These are phyloP conservation scores for Aspergillus campestris DNA, from an alignment of 495 filamentous ascomycete genomes.

Conservation along the genomic window DNA sequence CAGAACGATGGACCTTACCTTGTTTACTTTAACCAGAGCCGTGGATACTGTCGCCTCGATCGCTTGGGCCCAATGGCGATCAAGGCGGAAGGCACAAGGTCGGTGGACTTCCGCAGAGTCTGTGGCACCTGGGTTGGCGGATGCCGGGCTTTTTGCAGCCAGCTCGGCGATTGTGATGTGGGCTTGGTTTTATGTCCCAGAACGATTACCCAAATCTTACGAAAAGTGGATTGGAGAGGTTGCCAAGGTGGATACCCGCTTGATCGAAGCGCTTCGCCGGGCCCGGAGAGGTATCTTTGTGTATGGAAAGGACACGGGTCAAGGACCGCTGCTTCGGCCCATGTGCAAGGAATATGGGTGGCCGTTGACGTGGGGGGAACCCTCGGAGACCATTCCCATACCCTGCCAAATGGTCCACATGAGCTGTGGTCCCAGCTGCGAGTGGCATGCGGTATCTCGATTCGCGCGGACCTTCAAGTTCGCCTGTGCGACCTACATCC, in stretches of 20 bases:
- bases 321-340: conserved; percentile 57
- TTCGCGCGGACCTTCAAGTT: conserved; percentile 66
- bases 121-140: conserved; percentile 45
- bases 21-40: conserved; percentile 71
- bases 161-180: conserved; percentile 84
- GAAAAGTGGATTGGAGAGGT: conserved; percentile 78
- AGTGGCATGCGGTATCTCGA: conserved; percentile 64
- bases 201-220: conserved; percentile 64
- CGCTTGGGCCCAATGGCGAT: conserved; percentile 48
- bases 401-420: conserved; percentile 88
- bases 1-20: conserved; percentile 76
- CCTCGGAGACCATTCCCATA: conserved; percentile 61
- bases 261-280: conserved; percentile 65
- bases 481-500: conserved; percentile 72
- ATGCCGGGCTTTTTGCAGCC: conserved; percentile 65
- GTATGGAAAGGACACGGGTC: conserved; percentile 74
- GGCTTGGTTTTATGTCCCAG: conserved; percentile 74
- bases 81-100: conserved; percentile 20
- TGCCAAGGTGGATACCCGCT: conserved; percentile 69
- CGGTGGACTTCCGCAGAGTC: conserved; percentile 46
- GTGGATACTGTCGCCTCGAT: conserved; percentile 62
- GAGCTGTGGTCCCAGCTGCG: conserved; percentile 68
- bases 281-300: conserved; percentile 54
- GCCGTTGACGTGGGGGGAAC: conserved; percentile 70
- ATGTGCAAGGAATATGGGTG: conserved; percentile 70